phyloP scores from a whole-genome alignment of 2,329 filamentous ascomycete species.

The Thelonectria rubi region DNA sequence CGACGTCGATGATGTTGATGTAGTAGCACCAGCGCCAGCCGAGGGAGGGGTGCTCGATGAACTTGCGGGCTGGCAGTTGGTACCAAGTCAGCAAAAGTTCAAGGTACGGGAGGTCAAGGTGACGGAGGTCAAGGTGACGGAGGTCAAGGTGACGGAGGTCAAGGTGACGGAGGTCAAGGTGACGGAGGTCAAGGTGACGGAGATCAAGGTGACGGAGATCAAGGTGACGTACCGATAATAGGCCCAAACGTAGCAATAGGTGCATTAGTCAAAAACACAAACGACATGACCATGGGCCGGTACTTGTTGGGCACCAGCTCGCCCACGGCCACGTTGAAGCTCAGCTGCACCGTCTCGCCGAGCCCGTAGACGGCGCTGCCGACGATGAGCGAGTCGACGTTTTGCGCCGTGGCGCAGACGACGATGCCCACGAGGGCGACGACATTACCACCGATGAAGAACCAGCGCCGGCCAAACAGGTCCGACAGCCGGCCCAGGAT shows the following conservation, averaged over 20 bases:
- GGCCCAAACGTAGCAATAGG: slow-evolving; percentile 48
- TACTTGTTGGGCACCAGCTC: slow-evolving; percentile 56
- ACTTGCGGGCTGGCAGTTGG: slow-evolving; percentile 42
- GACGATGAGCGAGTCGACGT: slow-evolving; percentile 48
- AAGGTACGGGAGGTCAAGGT: background rate
- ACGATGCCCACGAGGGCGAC: slow-evolving; percentile 50
- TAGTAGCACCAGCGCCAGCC: slow-evolving; percentile 55
- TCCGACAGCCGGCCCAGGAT: slow-evolving; percentile 52
- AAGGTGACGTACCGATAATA: slow-evolving; percentile 42
- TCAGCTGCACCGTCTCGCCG: slow-evolving; percentile 50
- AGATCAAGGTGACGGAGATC: no score
- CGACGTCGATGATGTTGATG: slow-evolving; percentile 51
- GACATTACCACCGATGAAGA: slow-evolving; percentile 51
- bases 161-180: no score
- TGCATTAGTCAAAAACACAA: slow-evolving; percentile 48
- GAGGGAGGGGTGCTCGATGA: slow-evolving; percentile 47
- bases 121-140: background rate
- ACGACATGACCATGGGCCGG: slow-evolving; percentile 46
- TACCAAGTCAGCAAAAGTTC: no score
- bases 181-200: background rate
- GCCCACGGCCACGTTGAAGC: slow-evolving; percentile 50
- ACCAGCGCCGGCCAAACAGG: slow-evolving; percentile 52
- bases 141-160: background rate
- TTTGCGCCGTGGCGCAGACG: slow-evolving; percentile 47
- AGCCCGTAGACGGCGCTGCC: slow-evolving; percentile 49